A percentile compares a stretch with the other conserved stretches of the same genome.
These are phyloP conservation scores for Rehmannia glutinosa DNA, from an alignment of 257 asterid species.

Conservation along the genomic window DNA sequence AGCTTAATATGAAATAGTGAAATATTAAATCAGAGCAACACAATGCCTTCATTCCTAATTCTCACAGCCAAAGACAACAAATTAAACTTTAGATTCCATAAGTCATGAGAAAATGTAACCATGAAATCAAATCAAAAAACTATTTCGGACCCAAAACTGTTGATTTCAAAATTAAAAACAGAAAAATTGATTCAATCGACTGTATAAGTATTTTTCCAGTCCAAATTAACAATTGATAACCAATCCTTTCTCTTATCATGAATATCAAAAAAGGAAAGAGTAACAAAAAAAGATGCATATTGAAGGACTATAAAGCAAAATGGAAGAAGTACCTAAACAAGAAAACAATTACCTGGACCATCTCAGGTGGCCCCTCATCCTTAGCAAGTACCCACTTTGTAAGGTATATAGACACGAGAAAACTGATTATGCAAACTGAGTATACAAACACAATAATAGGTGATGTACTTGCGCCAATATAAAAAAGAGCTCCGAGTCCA, in stretches of 20 bases:
- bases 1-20: background rate
- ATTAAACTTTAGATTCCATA: background rate
- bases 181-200: background rate
- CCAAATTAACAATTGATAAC: background rate
- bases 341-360: slow-evolving; percentile 67
- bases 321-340: slow-evolving; percentile 7
- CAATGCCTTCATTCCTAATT: background rate
- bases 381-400: slow-evolving; percentile 87
- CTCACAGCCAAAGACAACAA: background rate
- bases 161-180: background rate
- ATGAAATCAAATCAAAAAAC: background rate
- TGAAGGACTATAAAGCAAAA: background rate
- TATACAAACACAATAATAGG: slow-evolving; percentile 83
- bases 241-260: background rate
- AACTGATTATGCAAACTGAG: slow-evolving; percentile 82
- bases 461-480: slow-evolving; percentile 86
- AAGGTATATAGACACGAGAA: slow-evolving; percentile 65
- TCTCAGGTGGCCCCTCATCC: slow-evolving; percentile 99
- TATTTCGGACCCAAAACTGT: background rate
- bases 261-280: background rate
- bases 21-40: background rate
- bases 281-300: background rate
- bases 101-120: background rate
- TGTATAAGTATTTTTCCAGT: background rate
- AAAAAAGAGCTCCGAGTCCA: slow-evolving; percentile 72